Percentiles rank a stretch among this genome's conserved stretches.
Conservation (phyloP, 2,329 filamentous ascomycete genomes). For the Fusarium continuum region DNA sequence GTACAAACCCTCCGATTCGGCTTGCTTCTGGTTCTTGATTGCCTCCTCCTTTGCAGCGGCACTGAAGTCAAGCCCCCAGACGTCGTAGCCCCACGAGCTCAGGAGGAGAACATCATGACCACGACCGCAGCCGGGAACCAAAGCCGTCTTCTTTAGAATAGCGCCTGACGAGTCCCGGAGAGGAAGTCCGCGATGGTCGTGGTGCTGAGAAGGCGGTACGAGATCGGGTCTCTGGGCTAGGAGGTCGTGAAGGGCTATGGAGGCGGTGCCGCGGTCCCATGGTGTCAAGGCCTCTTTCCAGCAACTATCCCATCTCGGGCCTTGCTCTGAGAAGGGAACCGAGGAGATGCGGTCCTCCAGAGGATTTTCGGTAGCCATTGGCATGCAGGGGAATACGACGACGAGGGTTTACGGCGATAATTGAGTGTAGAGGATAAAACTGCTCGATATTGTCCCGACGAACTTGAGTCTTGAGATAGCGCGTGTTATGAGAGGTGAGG, state of each 20-base stretch:
- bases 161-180: slow-evolving; percentile 38
- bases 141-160: slow-evolving; percentile 54
- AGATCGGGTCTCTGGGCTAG: slow-evolving; percentile 57
- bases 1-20: slow-evolving; percentile 52
- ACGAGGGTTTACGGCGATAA: background rate
- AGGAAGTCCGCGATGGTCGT: slow-evolving; percentile 45
- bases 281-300: slow-evolving; percentile 58
- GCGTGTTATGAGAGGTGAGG: slow-evolving; percentile 25
- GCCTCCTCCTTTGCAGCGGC: slow-evolving; percentile 57
- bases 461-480: slow-evolving; percentile 17
- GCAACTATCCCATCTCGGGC: slow-evolving; percentile 56
- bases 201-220: slow-evolving; percentile 50
- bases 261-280: slow-evolving; percentile 66
- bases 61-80: slow-evolving; percentile 77
- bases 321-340: slow-evolving; percentile 49
- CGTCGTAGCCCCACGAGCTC: slow-evolving; percentile 78
- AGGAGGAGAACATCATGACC: slow-evolving; percentile 85
- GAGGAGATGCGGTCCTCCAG: slow-evolving; percentile 50
- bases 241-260: slow-evolving; percentile 63
- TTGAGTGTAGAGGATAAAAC: background rate
- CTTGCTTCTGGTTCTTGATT: slow-evolving; percentile 52
- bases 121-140: slow-evolving; percentile 84
- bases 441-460: background rate
- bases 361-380: slow-evolving; percentile 39
- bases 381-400: background rate